Evolutionary conservation across 1,284 basidiomycete genomes (phyloP).

Genomic region (Coriolopsis trogii): DNA sequence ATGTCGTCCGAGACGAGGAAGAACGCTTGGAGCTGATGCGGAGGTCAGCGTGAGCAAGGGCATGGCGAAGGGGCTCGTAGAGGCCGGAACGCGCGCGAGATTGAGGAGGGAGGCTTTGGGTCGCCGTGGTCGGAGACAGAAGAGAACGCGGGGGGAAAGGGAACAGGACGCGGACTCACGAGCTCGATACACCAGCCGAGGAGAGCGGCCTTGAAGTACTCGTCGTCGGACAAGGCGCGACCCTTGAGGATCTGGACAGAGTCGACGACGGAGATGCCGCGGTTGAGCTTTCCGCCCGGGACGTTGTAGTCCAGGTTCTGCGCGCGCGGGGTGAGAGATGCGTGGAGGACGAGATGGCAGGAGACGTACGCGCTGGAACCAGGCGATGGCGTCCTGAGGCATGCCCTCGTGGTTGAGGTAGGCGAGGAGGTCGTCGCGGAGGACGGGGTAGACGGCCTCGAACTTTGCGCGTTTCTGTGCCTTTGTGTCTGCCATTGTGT

Average conservation of each 20-base stretch:
- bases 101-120: background rate
- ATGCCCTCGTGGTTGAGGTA: constrained; percentile 72
- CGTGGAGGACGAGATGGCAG: background rate
- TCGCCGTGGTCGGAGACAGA: background rate
- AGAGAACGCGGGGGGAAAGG: background rate
- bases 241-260: constrained; percentile 89
- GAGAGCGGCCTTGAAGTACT: constrained; percentile 89
- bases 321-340: background rate
- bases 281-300: constrained; percentile 95
- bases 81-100: background rate
- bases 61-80: background rate
- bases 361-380: constrained; percentile 74
- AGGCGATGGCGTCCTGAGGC: constrained; percentile 82
- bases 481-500: constrained; percentile 39
- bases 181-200: constrained; percentile 98
- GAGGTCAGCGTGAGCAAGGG: background rate
- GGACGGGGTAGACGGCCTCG: constrained; percentile 50
- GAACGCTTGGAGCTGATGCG: constrained; percentile 87
- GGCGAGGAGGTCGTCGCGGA: constrained; percentile 62
- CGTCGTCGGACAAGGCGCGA: constrained; percentile 68
- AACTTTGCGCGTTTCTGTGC: constrained; percentile 54
- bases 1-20: constrained; percentile 99
- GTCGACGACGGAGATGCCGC: constrained; percentile 94
- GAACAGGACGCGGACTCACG: constrained; percentile 61
- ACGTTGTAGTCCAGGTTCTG: constrained; percentile 95